Evolutionary conservation across 352 stramenopile species (phyloP).

Genomic region (Detonula confervacea): DNA sequence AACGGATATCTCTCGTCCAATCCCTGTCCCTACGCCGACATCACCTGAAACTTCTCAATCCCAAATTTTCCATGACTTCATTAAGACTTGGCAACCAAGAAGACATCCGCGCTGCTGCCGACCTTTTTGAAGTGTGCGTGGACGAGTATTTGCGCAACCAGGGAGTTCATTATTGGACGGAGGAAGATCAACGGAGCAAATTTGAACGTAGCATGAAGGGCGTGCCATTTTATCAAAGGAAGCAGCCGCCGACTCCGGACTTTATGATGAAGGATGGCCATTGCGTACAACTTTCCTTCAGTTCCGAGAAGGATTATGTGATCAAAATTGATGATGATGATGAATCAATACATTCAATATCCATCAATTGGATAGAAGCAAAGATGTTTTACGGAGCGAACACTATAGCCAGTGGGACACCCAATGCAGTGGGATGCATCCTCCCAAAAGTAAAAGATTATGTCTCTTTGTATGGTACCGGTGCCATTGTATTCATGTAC

Average conservation of each 20-base stretch:
- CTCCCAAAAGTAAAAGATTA: slow-evolving; percentile 59
- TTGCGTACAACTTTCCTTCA: slow-evolving; percentile 19
- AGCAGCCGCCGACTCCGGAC: slow-evolving; percentile 55
- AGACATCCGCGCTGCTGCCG: slow-evolving; percentile 57
- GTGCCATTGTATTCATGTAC: slow-evolving; percentile 74
- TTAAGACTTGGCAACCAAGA: slow-evolving; percentile 56
- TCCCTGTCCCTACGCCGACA: slow-evolving; percentile 64
- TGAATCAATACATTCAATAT: slow-evolving; percentile 3
- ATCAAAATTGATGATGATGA: slow-evolving; percentile 7
- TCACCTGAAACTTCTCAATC: slow-evolving; percentile 72
- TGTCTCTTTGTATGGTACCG: slow-evolving; percentile 55
- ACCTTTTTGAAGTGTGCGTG: slow-evolving; percentile 65
- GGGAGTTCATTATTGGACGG: slow-evolving; percentile 55
- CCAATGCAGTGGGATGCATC: slow-evolving; percentile 67
- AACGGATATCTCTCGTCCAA: slow-evolving; percentile 55
- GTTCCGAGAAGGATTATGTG: slow-evolving; percentile 5
- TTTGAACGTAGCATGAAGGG: slow-evolving; percentile 12
- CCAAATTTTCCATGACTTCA: slow-evolving; percentile 32
- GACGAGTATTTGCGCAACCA: slow-evolving; percentile 49
- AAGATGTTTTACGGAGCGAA: slow-evolving; percentile 84
- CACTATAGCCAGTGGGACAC: slow-evolving; percentile 57
- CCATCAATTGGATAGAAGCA: slow-evolving; percentile 73
- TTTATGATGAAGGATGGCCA: slow-evolving; percentile 61
- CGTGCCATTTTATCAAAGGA: slow-evolving; percentile 1
- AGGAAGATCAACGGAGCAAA: slow-evolving; percentile 61